Evolutionary conservation across 306 rosid species (phyloP).

Genomic region (Dicorynia guianensis): DNA sequence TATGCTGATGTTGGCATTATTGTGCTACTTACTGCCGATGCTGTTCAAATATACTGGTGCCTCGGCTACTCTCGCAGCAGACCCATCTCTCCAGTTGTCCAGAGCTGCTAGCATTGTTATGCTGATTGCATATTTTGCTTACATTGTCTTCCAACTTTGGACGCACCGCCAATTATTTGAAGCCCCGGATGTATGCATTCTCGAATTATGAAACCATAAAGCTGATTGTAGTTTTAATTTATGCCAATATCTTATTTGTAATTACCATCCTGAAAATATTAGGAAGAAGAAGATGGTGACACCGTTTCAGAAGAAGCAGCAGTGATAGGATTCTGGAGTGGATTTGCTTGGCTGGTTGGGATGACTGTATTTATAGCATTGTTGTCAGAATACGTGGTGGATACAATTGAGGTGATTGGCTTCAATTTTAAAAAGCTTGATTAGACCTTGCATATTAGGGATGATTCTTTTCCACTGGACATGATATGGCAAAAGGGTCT

Average conservation of each 20-base stretch:
- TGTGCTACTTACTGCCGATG: constrained; percentile 73
- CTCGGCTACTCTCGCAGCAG: constrained; percentile 25
- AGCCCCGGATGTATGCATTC: constrained; percentile 55
- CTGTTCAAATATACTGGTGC: constrained; percentile 51
- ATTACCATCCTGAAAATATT: constrained; percentile 18
- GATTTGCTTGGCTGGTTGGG: constrained; percentile 73
- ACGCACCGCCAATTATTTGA: constrained; percentile 82
- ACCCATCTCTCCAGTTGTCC: constrained; percentile 65
- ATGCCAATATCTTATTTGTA: not conserved
- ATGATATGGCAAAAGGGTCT: not conserved
- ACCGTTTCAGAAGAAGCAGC: constrained; percentile 56
- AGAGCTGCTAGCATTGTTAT: constrained; percentile 79
- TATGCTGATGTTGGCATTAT: constrained; percentile 57
- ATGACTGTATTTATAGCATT: constrained; percentile 76
- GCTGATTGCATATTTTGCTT: constrained; percentile 75
- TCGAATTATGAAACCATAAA: not conserved
- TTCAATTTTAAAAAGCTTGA: not conserved
- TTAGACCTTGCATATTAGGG: not conserved
- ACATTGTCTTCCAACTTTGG: constrained; percentile 75
- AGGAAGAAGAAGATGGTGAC: constrained; percentile 53
- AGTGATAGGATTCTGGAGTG: constrained; percentile 82
- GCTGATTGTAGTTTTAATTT: not conserved
- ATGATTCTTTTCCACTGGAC: not conserved
- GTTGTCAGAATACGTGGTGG: constrained; percentile 84
- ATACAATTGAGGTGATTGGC: constrained; percentile 75